These are phyloP conservation scores for Plasmodium gallinaceum DNA, from an alignment of 169 alveolate genomes.

Conservation along the genomic window DNA sequence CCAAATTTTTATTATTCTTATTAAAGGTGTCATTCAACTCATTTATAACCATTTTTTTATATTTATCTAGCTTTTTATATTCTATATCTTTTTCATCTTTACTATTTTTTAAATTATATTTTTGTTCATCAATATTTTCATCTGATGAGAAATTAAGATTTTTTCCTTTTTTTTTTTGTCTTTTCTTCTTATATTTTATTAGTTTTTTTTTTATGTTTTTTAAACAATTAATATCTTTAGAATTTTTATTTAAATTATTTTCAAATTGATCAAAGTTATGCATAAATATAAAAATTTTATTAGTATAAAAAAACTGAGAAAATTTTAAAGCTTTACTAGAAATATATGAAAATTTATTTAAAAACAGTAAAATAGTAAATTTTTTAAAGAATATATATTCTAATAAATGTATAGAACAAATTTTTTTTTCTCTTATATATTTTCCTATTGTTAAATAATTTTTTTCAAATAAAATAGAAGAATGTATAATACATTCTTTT, in stretches of 20 bases:
- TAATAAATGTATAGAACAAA: slow-evolving; percentile 68
- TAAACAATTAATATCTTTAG: slow-evolving; percentile 18
- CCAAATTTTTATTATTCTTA: background rate
- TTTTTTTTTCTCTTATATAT: slow-evolving; percentile 64
- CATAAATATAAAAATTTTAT: slow-evolving; percentile 67
- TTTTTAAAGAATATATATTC: slow-evolving; percentile 73
- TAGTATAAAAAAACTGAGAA: slow-evolving; percentile 63
- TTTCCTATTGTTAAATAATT: slow-evolving; percentile 64
- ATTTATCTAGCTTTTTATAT: background rate
- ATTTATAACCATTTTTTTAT: slow-evolving; percentile 12
- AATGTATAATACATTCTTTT: slow-evolving; percentile 67
- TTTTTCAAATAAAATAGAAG: slow-evolving; percentile 67
- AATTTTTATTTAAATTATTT: slow-evolving; percentile 26
- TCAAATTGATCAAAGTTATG: slow-evolving; percentile 54
- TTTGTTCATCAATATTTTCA: background rate
- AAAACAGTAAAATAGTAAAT: slow-evolving; percentile 45
- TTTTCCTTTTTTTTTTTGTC: background rate
- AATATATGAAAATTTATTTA: slow-evolving; percentile 60
- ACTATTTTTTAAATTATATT: background rate
- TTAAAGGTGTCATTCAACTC: slow-evolving; percentile 8
- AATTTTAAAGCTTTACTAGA: slow-evolving; percentile 70
- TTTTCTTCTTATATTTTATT: slow-evolving; percentile 27
- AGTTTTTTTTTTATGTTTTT: slow-evolving; percentile 51
- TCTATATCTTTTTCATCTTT: background rate
- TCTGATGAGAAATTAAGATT: too few relatives aligned